phyloP scores from a whole-genome alignment of 306 rosid genomes.

The Acacia crassicarpa region DNA sequence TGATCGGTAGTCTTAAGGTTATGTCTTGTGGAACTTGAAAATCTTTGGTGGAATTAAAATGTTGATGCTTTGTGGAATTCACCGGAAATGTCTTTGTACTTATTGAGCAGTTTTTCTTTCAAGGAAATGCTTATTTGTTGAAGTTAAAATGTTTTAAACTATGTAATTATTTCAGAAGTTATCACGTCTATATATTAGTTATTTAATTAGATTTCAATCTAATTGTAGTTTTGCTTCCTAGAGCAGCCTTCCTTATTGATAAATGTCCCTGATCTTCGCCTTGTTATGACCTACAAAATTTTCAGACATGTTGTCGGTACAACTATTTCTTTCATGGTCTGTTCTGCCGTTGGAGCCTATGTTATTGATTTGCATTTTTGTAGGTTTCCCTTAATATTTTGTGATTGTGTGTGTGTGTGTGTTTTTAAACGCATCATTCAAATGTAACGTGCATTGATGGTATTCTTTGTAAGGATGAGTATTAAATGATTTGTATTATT shows the following conservation, averaged over 20 bases:
- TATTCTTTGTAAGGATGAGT: conserved; percentile 13
- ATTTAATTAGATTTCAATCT: neutral
- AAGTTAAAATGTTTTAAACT: neutral
- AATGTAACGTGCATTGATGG: neutral
- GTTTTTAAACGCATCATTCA: conserved; percentile 3
- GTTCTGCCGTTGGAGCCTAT: neutral
- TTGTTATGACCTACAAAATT: neutral
- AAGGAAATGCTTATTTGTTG: neutral
- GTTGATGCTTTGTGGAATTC: conserved; percentile 9
- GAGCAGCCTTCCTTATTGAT: neutral
- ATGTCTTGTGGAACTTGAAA: neutral
- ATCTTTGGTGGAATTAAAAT: neutral
- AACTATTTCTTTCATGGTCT: neutral
- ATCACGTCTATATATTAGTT: neutral
- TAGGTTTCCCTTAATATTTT: neutral
- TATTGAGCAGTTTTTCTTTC: neutral
- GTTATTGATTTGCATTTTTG: neutral
- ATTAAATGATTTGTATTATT: conserved; percentile 2
- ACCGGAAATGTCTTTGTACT: conserved; percentile 1
- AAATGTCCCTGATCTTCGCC: neutral
- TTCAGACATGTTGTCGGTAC: neutral
- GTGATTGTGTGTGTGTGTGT: neutral
- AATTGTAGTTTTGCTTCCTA: neutral
- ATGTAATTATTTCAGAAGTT: neutral
- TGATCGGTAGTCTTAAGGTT: neutral